Base-by-base conservation (phyloP, 73 alveolate species). In the Paramecium pentaurelia region DNA sequence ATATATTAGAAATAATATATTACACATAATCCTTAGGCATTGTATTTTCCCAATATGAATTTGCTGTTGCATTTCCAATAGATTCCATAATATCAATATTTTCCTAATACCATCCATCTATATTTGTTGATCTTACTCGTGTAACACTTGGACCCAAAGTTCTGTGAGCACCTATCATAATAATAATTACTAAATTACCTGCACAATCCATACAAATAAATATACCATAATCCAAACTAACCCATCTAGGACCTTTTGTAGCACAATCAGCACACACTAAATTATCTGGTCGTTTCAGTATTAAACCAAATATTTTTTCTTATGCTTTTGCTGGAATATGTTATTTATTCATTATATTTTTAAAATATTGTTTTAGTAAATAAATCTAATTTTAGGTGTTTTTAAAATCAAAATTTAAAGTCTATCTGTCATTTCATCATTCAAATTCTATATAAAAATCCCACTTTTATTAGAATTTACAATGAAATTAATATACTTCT, bases 151-250 rank as follows among this genome's bases (percentile, higher is more conserved):
- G 95, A 40, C 98, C 98, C 32, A 96, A 87, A 58, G 92, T 92
- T 87, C 98, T 95, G 85, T 96, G 98, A 58, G 96, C 93, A 9
- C 98, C 98, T 42, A 94, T 85, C 3, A 34, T 6, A 10, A 36
- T 14, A 18, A 30, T 14, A 10, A 32, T 64, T 0, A 12, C 9
- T 11, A 18, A 58, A 9, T 4, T 89, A 89, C 94, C 94, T 40
- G 94, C 86, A 93, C 98, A 96, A 71, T 95, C 94, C 86, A 96
- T 96, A 88, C 98, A 96, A 37, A 96, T 95, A 86, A 96, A 96
- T 7, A 96, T 95, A 18, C 98, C 98, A 49, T 95, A 92, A 88
- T 95, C 95, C 80, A 96, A 86, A 84, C 96, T 89, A 7, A 97
- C 98, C 98, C 98, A 96, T 27, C 96, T 59, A n/a, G 98, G 98